These are phyloP conservation scores for Arthrobotrys sphaeroides DNA, from an alignment of 2,329 filamentous ascomycete species.

Conservation along the genomic window DNA sequence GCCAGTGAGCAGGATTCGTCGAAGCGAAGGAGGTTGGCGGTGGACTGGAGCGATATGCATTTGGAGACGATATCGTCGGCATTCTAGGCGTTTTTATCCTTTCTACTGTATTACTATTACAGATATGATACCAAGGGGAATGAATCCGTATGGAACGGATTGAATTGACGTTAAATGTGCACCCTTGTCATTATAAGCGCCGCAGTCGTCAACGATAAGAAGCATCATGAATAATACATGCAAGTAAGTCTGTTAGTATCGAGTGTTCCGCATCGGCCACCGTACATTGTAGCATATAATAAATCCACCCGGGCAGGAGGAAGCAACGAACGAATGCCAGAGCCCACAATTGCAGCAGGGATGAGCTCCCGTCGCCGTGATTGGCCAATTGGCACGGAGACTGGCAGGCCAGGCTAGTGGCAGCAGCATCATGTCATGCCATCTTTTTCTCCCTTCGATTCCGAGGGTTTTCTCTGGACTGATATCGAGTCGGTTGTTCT, in stretches of 20 bases:
- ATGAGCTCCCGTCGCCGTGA: constrained; percentile 19
- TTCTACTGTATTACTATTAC: neutral
- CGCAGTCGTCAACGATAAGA: neutral
- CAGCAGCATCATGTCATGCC: constrained; percentile 51
- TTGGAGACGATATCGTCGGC: constrained; percentile 43
- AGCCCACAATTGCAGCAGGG: constrained; percentile 15
- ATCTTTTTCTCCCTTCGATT: constrained; percentile 29
- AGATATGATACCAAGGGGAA: constrained; percentile 8
- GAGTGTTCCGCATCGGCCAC: constrained; percentile 4
- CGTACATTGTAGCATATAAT: neutral
- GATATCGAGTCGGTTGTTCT: constrained; percentile 41
- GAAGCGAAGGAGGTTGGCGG: constrained; percentile 26
- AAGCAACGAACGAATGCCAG: constrained; percentile 25
- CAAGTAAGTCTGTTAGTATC: no score
- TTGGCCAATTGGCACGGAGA: constrained; percentile 52
- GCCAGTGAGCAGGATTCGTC: neutral
- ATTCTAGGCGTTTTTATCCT: neutral
- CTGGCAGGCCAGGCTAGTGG: constrained; percentile 19
- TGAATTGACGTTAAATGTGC: neutral
- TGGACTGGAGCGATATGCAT: constrained; percentile 50
- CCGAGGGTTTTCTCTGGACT: constrained; percentile 9
- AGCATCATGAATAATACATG: no score
- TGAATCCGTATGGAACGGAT: neutral
- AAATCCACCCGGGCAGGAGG: neutral
- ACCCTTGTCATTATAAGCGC: constrained; percentile 3